Conservation (phyloP, 1,284 basidiomycete species). For the Peniophora sp. region DNA sequence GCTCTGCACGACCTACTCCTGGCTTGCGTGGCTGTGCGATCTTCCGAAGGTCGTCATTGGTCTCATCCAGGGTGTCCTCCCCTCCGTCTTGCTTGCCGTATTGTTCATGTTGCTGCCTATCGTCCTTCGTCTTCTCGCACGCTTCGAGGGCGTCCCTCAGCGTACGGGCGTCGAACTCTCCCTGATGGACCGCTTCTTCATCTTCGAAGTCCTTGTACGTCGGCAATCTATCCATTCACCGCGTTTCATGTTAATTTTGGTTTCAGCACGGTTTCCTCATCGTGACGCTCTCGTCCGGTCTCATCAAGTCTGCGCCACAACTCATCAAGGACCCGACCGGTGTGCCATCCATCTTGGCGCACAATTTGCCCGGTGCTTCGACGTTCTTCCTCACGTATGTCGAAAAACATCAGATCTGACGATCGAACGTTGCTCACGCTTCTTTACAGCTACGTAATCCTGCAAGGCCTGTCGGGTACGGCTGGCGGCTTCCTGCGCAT, state of each 20-base stretch:
- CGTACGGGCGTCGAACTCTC: conserved; percentile 80
- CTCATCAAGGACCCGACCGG: conserved; percentile 55
- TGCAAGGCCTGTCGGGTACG: conserved; percentile 69
- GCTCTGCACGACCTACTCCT: conserved; percentile 57
- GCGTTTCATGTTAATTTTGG: conserved; percentile 1
- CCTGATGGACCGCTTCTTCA: conserved; percentile 87
- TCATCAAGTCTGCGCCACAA: conserved; percentile 62
- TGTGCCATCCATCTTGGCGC: conserved; percentile 62
- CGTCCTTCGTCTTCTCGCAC: conserved; percentile 68
- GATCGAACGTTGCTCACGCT: conserved; percentile 2
- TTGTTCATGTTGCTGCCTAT: conserved; percentile 91
- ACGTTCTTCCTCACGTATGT: conserved; percentile 91
- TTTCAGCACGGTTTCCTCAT: conserved; percentile 82
- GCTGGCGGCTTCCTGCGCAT: conserved; percentile 79
- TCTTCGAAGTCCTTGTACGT: conserved; percentile 83
- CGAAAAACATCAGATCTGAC: conserved; percentile 10
- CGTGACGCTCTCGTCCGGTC: conserved; percentile 75
- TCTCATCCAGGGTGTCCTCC: conserved; percentile 88
- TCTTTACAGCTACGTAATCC: conserved; percentile 43
- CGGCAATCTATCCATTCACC: conserved; percentile 14
- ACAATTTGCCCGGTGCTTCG: conserved; percentile 75
- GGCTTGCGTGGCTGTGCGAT: conserved; percentile 79
- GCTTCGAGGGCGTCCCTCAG: conserved; percentile 79
- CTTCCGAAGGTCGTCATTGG: conserved; percentile 62
- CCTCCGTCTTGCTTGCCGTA: conserved; percentile 78